phyloP scores from a whole-genome alignment of 148 eudicot genomes.

The Fagopyrum homotropicum region DNA sequence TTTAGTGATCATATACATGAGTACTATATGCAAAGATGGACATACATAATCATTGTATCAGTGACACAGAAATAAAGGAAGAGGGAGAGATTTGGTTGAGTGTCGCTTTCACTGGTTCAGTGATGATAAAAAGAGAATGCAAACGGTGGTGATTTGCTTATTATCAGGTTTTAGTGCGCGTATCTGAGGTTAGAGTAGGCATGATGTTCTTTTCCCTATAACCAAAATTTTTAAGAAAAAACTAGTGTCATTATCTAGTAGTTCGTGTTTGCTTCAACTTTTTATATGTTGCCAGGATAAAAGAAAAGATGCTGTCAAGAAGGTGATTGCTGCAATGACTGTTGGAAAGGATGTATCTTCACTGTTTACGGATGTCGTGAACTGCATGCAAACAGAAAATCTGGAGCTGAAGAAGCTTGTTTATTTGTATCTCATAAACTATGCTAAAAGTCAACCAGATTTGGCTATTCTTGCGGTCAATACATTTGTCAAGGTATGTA shows the following conservation, averaged over 20 bases:
- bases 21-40: no score
- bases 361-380: conserved; percentile 94
- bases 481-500: conserved; percentile 90
- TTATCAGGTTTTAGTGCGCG: no score
- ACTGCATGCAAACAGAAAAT: conserved; percentile 98
- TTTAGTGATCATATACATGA: no score
- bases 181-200: no score
- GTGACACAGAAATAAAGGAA: no score
- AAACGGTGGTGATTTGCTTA: background rate
- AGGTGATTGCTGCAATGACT: conserved; percentile 99
- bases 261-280: background rate
- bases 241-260: background rate
- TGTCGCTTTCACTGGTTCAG: no score
- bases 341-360: conserved; percentile 99
- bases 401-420: conserved; percentile 98
- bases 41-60: no score
- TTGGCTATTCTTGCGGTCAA: conserved; percentile 97
- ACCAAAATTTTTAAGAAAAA: no score
- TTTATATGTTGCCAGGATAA: conserved; percentile 53
- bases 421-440: conserved; percentile 89
- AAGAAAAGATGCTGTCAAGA: conserved; percentile 98
- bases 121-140: background rate
- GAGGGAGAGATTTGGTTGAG: no score
- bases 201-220: no score
- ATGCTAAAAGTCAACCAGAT: conserved; percentile 99